Evolutionary conservation across 495 filamentous ascomycete genomes (phyloP), one percentile per base, ranked within the genome.

Genomic region (Penicillium mononematosum): DNA sequence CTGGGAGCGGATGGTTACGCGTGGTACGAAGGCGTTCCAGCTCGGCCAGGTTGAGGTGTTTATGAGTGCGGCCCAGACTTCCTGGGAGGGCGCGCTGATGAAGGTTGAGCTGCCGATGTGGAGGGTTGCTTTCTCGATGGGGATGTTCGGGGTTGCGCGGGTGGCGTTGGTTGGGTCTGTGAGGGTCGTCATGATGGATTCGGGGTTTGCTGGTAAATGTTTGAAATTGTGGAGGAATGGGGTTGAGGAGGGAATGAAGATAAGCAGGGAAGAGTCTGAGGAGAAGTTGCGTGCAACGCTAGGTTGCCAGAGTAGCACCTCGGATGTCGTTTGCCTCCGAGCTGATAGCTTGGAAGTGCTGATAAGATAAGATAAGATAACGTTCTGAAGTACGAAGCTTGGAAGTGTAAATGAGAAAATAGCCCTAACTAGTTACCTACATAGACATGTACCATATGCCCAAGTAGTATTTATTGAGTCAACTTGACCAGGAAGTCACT

Each of bases 11-110:
- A 79, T 73, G 1, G 75, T 76, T 8, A 75, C 71, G 41, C 61
- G 62, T 1, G 77, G 75, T 1, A 75, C 67, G 56, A 78, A 79
- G 7, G 60, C 59, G 54, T 79, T 79, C 77, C 77, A 79, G 17
- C 39, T 49, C 10, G 72, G 70, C 72, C 71, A 79, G 60, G 70
- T 74, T 24, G 75, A 73, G 29, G 73, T 77, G 55, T 79, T 63
- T 22, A 62, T 71, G 2, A 78, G 65, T 10, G 61, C 60, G 22
- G 60, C 52, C 74, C 74, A 78, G 60, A 78, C 70, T 14, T 60
- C 31, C 5, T 63, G 41, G 17, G 68, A 54, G 25, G 73, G 67
- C 12, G 74, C 75, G 34, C 58, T 59, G 59, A 76, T 73, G 29
- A 63, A 51, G 50, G 57, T 67, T 27, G 73, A 70, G 69, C 68